These are phyloP conservation scores for Raffaelea ambrosiae DNA, from an alignment of 2,329 filamentous ascomycete species.

Conservation along the genomic window DNA sequence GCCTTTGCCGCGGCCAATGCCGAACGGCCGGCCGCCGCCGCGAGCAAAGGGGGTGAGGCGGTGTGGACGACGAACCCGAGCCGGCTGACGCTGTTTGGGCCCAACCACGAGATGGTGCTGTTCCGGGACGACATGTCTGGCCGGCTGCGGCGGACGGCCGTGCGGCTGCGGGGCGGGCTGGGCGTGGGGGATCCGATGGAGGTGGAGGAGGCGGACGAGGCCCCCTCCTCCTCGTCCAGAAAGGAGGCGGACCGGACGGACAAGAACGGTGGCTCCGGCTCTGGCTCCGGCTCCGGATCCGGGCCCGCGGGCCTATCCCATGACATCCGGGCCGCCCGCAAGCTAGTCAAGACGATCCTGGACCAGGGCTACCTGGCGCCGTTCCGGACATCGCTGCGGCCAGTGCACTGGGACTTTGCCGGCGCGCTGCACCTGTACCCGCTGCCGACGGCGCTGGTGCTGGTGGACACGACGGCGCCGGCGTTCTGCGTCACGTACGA, in stretches of 20 bases:
- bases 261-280: background rate
- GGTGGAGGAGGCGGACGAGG: constrained; percentile 23
- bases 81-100: constrained; percentile 75
- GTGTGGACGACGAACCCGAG: constrained; percentile 87
- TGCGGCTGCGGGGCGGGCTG: constrained; percentile 59
- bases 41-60: constrained; percentile 51
- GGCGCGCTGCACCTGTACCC: constrained; percentile 75
- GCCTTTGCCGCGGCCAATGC: constrained; percentile 55
- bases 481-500: constrained; percentile 88
- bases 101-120: constrained; percentile 77
- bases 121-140: constrained; percentile 81
- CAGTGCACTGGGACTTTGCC: constrained; percentile 84
- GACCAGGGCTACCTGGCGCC: constrained; percentile 86
- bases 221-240: too few species aligned
- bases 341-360: constrained; percentile 82
- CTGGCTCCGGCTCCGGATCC: too few species aligned
- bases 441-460: constrained; percentile 71
- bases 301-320: too few species aligned
- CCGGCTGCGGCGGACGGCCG: constrained; percentile 66
- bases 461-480: constrained; percentile 74
- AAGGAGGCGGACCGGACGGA: background rate
- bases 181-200: constrained; percentile 28
- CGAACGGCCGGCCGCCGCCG: constrained; percentile 25
- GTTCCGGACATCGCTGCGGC: constrained; percentile 70
- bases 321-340: constrained; percentile 54